Base-by-base conservation (phyloP, 257 asterid genomes). In the Solanum okadae region DNA sequence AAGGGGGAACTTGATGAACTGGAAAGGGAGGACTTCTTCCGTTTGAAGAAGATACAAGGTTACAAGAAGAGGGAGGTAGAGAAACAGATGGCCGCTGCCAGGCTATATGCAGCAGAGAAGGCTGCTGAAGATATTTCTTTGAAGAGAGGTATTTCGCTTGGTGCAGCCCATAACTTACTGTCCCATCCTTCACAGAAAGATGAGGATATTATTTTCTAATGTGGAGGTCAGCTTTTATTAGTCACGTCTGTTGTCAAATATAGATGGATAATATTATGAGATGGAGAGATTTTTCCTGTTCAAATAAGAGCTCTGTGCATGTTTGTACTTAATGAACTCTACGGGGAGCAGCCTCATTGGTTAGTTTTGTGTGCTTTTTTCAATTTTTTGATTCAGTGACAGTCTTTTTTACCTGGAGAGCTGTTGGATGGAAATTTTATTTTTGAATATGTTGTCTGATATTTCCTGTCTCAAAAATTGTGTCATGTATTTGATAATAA, bases 11-110 rank as follows among this genome's bases (percentile, higher is more conserved):
- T 92, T 38, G 94, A 92, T 90, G 94, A 92, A 29, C 63, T 92
- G 86, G 94, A 92, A 83, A 89, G 94, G 89, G 94, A 91, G 90
- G 94, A 92, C 83, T 92, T 92, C 92, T 92, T 92, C 44, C 85
- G 94, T 87, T 85, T 92, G 90, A 92, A 92, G 92, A 92, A 92
- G 90, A 92, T 92, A 65, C 94, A 92, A 88, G 94, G 94, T 31
- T 92, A 2, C 90, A 92, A 92, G 92, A 92, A 86, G 76, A 91
- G 90, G 70, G 94, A 87, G 87, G 31, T 92, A 8, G 91, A 91
- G 79, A 91, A 44, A 84, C 92, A 92, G 86, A 82, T 61, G 87
- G 92, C 92, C 5, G 65, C 92, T 83, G 90, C 94, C 70, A 91
- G 49, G 88, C 87, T 29, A 18, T 92, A 34, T 83, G 94, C 92